Evolutionary conservation across 148 eudicot genomes (phyloP).

Genomic region (Silene latifolia): DNA sequence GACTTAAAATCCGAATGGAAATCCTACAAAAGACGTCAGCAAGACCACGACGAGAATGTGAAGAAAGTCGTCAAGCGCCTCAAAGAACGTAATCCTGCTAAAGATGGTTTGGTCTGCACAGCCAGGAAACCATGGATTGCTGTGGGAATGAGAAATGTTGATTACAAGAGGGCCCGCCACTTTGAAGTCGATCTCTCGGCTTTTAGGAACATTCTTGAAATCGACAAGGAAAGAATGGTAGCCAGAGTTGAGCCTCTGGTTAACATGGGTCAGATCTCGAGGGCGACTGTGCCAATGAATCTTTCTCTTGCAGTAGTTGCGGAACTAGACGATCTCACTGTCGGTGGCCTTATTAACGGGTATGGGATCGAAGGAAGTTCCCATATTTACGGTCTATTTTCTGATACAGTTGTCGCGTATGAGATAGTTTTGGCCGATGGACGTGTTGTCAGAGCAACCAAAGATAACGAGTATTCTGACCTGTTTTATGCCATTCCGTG

Average conservation of each 20-base stretch:
- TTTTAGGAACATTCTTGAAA: conserved; percentile 65
- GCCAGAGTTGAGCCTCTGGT: conserved; percentile 82
- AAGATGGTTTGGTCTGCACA: conserved; percentile 89
- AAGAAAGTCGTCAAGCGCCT: conserved; percentile 71
- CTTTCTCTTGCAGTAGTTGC: conserved; percentile 87
- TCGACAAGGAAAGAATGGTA: conserved; percentile 67
- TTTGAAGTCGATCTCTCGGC: conserved; percentile 87
- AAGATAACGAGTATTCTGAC: conserved; percentile 79
- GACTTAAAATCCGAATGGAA: conserved; percentile 65
- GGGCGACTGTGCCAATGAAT: conserved; percentile 87
- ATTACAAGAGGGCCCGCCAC: conserved; percentile 93
- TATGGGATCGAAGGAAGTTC: conserved; percentile 95
- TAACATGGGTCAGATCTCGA: conserved; percentile 84
- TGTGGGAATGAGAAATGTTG: conserved; percentile 90
- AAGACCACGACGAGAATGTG: conserved; percentile 83
- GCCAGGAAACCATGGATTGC: conserved; percentile 89
- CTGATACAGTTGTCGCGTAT: conserved; percentile 86
- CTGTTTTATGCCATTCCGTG: conserved; percentile 86
- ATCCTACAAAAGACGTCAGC: conserved; percentile 69
- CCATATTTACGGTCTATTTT: conserved; percentile 74
- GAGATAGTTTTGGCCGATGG: conserved; percentile 88
- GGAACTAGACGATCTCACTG: conserved; percentile 89
- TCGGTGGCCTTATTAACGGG: conserved; percentile 89
- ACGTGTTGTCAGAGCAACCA: conserved; percentile 71
- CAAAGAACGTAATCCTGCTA: conserved; percentile 60